Base-by-base conservation (phyloP, 441 rosid genomes). In the Lepidium campestre region DNA sequence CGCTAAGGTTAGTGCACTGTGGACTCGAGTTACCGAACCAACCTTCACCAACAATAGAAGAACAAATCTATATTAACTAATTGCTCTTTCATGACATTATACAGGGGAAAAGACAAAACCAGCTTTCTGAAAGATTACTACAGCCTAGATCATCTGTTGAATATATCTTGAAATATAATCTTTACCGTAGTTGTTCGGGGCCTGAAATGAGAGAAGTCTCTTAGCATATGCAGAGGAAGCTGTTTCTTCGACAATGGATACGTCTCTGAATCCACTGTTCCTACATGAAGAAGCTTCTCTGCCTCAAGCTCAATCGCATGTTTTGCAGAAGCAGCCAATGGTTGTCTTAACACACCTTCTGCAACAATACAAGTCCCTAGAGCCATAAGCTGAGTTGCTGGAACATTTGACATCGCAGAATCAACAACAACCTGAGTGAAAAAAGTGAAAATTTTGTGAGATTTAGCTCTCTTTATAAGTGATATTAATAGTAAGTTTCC, bases 111-210 rank as follows among this genome's bases (percentile, higher is more conserved):
- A 49, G 22, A n/a, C 20, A 44, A 41, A 47, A 46, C 35, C 31
- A 64, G 45, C 13, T 10, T 41, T 56, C 17, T 56, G 18, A 36
- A 62, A n/a, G 42, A 40, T 58, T 10, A 13, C 22, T 31, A 20
- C 7, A 45, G 9, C 71, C 8, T 50, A 55, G 37, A 29, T 46
- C n/a, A 14, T 37, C 9, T 17, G 45, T 23, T 15, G 54, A 27
- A 39, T 27, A 39, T 27, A 23, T 14, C 29, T n/a, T 22, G 40
- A 44, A 53, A 47, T 40, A 32, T n/a, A 25, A 7, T 23, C 9
- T 2, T 68, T 75, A 92, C 97, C 52, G 93, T 90, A 18, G 95
- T 87, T 31, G 98, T 88, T 29, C 97, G 86, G 6, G 94, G 87
- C 39, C 95, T 82, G 77, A 93, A 86, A 75, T 93, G 98, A 42